These are phyloP conservation scores for Pisolithus sp. DNA, from an alignment of 768 basidiomycete genomes.

Conservation along the genomic window DNA sequence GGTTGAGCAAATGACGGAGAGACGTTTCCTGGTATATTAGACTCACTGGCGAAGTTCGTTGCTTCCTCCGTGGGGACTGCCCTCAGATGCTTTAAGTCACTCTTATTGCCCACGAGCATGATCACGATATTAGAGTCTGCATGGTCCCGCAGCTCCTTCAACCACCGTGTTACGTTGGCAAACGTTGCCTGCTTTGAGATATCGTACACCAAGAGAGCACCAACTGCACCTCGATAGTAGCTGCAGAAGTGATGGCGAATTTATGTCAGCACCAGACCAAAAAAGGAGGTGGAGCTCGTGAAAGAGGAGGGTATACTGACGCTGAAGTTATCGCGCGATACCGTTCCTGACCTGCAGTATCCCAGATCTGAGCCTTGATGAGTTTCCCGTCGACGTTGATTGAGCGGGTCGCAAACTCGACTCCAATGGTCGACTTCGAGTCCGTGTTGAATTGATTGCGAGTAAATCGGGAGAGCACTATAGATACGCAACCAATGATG, in stretches of 20 bases:
- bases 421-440: slow-evolving; percentile 98
- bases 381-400: slow-evolving; percentile 96
- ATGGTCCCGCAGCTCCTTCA: slow-evolving; percentile 95
- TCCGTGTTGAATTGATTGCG: slow-evolving; percentile 99
- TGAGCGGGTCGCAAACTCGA: slow-evolving; percentile 96
- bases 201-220: slow-evolving; percentile 89
- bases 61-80: slow-evolving; percentile 98
- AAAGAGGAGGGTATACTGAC: slow-evolving; percentile 36
- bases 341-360: slow-evolving; percentile 96
- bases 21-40: slow-evolving; percentile 19
- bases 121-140: slow-evolving; percentile 91
- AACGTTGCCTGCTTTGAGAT: slow-evolving; percentile 94
- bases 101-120: slow-evolving; percentile 98
- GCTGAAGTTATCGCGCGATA: slow-evolving; percentile 98
- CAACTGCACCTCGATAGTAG: slow-evolving; percentile 96
- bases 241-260: slow-evolving; percentile 31
- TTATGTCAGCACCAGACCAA: neutral
- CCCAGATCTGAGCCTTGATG: slow-evolving; percentile 98
- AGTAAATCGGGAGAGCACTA: slow-evolving; percentile 99
- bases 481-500: slow-evolving; percentile 2
- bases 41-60: slow-evolving; percentile 76
- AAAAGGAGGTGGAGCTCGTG: neutral
- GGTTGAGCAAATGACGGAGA: neutral
- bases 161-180: slow-evolving; percentile 89
- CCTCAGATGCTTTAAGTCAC: slow-evolving; percentile 95